A percentile compares a stretch with the other conserved stretches of the same genome.
Conservation (phyloP, 768 basidiomycete genomes). For the Serendipita indica region DNA sequence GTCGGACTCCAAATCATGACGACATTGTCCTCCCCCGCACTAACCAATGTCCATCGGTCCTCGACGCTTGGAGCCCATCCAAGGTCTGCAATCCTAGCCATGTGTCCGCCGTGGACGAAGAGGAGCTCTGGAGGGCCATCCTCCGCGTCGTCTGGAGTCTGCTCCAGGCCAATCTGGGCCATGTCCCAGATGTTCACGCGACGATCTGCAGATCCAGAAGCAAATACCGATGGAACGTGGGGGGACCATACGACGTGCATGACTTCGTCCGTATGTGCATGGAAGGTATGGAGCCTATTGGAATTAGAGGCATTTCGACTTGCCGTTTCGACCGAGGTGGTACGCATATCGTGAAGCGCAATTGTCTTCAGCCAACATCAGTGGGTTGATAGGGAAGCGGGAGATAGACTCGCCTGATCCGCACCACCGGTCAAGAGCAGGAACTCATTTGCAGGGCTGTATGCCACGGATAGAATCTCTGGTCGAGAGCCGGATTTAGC, state of each 20-base stretch:
- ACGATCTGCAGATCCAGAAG: constrained; percentile 86
- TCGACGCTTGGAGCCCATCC: constrained; percentile 79
- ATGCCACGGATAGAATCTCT: constrained; percentile 83
- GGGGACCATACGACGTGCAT: constrained; percentile 93
- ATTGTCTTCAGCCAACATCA: constrained; percentile 46
- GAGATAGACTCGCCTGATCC: constrained; percentile 53
- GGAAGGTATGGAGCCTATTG: constrained; percentile 76
- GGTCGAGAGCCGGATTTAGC: constrained; percentile 21
- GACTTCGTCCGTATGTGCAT: constrained; percentile 88
- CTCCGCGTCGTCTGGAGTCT: constrained; percentile 95
- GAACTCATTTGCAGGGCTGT: constrained; percentile 66
- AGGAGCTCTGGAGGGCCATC: constrained; percentile 94
- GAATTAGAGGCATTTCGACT: constrained; percentile 30
- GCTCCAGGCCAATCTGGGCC: constrained; percentile 80
- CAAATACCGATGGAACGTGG: constrained; percentile 80
- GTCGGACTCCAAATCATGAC: constrained; percentile 97
- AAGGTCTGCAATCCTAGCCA: constrained; percentile 81
- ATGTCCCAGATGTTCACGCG: constrained; percentile 94
- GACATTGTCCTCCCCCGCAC: constrained; percentile 92
- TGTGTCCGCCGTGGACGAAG: constrained; percentile 92
- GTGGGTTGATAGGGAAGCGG: not conserved
- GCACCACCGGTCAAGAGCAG: constrained; percentile 83
- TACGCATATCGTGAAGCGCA: constrained; percentile 72
- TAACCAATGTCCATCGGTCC: constrained; percentile 76
- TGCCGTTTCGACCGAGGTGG: not conserved